Conservation (phyloP, 768 basidiomycete genomes). For the Candolleomyces eurysporus region DNA sequence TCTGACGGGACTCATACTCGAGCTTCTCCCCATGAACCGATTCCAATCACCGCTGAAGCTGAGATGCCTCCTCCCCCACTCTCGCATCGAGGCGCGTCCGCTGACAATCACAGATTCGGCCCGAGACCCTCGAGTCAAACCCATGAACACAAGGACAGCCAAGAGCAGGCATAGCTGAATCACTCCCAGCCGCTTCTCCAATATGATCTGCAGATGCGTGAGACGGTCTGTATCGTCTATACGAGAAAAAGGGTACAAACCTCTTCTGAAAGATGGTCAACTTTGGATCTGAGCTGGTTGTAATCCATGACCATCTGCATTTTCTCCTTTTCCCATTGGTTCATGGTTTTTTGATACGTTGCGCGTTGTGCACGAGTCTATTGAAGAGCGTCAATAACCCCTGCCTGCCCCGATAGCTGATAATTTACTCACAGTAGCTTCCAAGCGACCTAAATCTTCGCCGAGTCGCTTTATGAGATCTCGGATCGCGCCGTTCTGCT, state of each 20-base stretch:
- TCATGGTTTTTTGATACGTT: conserved; percentile 58
- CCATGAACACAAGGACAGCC: conserved; percentile 82
- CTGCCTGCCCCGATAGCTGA: not conserved
- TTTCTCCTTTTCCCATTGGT: conserved; percentile 70
- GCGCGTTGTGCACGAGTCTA: conserved; percentile 73
- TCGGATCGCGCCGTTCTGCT: conserved; percentile 76
- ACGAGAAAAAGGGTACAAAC: conserved; percentile 32
- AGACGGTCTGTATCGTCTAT: not conserved
- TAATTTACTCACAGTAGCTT: conserved; percentile 59
- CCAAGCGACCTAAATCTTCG: conserved; percentile 75
- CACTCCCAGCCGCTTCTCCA: conserved; percentile 88
- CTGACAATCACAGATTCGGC: conserved; percentile 28
- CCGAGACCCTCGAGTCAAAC: conserved; percentile 75
- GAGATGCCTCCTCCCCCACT: conserved; percentile 57
- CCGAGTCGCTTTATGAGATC: conserved; percentile 72
- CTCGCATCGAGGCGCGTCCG: conserved; percentile 34
- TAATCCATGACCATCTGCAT: conserved; percentile 69
- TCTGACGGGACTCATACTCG: conserved; percentile 28
- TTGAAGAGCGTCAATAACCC: conserved; percentile 1
- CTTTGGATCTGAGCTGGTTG: conserved; percentile 59
- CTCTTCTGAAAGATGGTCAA: conserved; percentile 80
- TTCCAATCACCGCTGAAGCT: conserved; percentile 56
- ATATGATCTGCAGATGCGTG: conserved; percentile 52
- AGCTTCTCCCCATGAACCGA: conserved; percentile 27
- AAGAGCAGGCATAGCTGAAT: conserved; percentile 84